phyloP scores from a whole-genome alignment of 202 grass and related monocot species.

The Schoenoplectus tabernaemontani region DNA sequence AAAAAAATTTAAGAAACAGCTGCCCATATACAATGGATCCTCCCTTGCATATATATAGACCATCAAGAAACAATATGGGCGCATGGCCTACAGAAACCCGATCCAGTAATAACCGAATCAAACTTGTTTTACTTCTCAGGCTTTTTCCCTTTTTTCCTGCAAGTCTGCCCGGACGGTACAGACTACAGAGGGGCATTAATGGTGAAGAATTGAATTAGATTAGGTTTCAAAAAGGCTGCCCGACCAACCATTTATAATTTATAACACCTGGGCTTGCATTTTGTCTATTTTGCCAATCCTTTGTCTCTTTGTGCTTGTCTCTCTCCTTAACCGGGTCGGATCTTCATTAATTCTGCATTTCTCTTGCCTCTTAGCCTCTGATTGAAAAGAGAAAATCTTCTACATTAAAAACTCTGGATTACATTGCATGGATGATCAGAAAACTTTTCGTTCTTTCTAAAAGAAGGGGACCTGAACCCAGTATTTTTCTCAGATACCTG shows the following conservation, averaged over 20 bases:
- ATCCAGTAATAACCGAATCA: neutral
- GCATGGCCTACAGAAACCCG: neutral
- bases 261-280: conserved; percentile 20
- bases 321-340: conserved; percentile 1
- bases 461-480: neutral
- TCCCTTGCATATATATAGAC: too few relatives aligned
- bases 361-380: neutral
- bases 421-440: neutral
- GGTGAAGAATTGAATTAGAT: neutral
- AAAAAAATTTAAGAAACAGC: too few relatives aligned
- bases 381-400: neutral
- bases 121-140: neutral
- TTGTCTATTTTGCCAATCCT: neutral
- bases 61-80: too few relatives aligned
- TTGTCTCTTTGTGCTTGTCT: neutral
- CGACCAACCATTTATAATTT: conserved; percentile 25
- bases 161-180: neutral
- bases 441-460: neutral
- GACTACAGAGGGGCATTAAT: neutral
- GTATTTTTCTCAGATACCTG: neutral
- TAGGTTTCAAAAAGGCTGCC: neutral
- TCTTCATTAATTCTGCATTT: neutral
- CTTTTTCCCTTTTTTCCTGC: neutral
- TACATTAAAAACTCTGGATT: neutral
- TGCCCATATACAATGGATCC: too few relatives aligned